Evolutionary conservation across 768 basidiomycete genomes (phyloP), one percentile per base, ranked within the genome.

Genomic region (Amanita rimosa): DNA sequence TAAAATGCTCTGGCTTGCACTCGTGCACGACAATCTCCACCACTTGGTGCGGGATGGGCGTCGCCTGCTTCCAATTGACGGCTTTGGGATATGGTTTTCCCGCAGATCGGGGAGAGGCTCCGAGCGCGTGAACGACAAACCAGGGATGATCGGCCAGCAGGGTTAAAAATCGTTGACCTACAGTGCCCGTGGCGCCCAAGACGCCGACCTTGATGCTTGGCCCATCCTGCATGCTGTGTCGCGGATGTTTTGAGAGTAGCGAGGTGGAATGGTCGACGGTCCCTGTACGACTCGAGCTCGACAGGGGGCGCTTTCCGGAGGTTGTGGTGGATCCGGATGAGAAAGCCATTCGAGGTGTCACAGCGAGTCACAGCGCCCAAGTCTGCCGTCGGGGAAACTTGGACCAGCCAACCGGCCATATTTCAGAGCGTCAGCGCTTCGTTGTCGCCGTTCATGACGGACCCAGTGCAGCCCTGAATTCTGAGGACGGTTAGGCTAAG

Each of bases 91-190:
- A 99, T 36, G 71, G 60, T 60, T 91, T 89, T 8, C 90, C 91
- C 11, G 90, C 91, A 1, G 90, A 94, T 58, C 92, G 66, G 1
- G 83, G 67, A 8, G 91, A 95, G 37, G 96, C 96, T 35, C 94
- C 95, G 36, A 99, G 76, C 0, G 79, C 83, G 62, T 85, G 81
- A 55, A 97, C 73, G 51, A 71, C 68, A 66, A 99, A 97, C 80
- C 85, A 97, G 0, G 95, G 93, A 61, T 99, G 96, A 6, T 69
- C 61, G 3, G 89, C 72, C 42, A 99, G 83, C 42, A 97, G 80
- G 44, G 80, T 74, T 64, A 98, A 86, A 65, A 98, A 99, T 35
- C 93, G 79, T 66, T 98, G 95, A 19, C 95, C 94, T 43, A 97
- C 95, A 41, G 91, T 96, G 50, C 95, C 91, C 0, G 90, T 94